Base-by-base conservation (phyloP, 768 basidiomycete species). In the Mycena rosella region DNA sequence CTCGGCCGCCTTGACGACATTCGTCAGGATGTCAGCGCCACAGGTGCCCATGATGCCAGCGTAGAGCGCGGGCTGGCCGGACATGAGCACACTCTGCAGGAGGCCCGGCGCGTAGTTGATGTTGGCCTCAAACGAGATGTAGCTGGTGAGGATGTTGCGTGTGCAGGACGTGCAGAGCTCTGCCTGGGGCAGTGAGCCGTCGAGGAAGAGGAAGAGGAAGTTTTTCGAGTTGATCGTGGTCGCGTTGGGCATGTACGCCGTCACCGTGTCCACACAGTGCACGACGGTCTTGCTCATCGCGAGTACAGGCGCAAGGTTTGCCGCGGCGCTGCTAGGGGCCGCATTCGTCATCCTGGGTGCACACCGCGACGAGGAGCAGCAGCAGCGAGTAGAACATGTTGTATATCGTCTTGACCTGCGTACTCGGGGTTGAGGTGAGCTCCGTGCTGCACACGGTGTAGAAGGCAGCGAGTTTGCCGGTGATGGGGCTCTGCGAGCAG, bases 141-240 rank as follows among this genome's bases (percentile, higher is more conserved):
- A 99, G 11, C 89, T 71, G 2, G 88, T 87, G 71, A 99, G 76
- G 75, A 96, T 82, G 69, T 86, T 86, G 76, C 92, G 88, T 14
- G 94, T 89, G 89, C 97, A 99, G 17, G 89, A 72, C 2, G 85
- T 89, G 89, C 97, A 98, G 48, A 98, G 90, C 26, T 78, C 58
- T 27, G 78, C 72, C n/a, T 82, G 77, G 29, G 85, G 40, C 75
- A 87, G 79, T 66, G 73, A 68, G 49, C 91, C 82, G 30, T 84
- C 76, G 75, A 93, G 85, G 89, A 93, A 89, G 71, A 98, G 83
- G 92, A 94, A 98, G 38, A 88, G 82, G 60, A 98, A 78, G 83
- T 92, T 94, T 74, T 86, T 86, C 51, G 80, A 70, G 49, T 72
- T 67, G 80, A 84, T 91, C 11, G 86, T 85, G 13, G 82, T 82